A percentile compares a stretch with the other conserved stretches of the same genome.
phyloP scores from a whole-genome alignment of 148 eudicot species.

The Dysphania ambrosioides region DNA sequence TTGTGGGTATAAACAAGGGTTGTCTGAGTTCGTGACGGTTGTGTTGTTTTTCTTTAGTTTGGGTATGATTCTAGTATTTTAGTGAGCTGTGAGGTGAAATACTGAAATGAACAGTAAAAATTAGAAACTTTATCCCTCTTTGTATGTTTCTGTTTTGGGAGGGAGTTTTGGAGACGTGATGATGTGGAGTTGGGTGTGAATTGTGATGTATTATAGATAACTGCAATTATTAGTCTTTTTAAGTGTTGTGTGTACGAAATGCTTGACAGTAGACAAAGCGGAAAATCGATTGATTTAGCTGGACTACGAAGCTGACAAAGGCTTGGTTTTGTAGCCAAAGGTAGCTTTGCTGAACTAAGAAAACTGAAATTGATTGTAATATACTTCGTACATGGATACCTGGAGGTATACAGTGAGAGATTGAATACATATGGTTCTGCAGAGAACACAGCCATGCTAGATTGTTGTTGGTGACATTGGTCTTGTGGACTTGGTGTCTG shows the following conservation, averaged over 20 bases:
- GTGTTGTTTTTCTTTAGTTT: no score
- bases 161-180: not conserved
- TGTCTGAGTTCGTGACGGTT: not conserved
- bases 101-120: no score
- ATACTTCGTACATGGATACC: not conserved
- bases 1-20: not conserved
- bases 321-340: not conserved
- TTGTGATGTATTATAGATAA: not conserved
- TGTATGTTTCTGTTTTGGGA: not conserved
- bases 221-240: not conserved
- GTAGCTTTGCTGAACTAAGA: not conserved
- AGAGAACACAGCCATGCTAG: no score
- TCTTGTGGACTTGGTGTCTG: not conserved
- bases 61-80: not conserved
- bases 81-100: not conserved
- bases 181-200: slow-evolving; percentile 1
- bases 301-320: not conserved
- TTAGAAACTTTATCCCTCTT: not conserved
- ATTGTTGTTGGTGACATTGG: not conserved
- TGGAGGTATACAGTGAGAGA: not conserved
- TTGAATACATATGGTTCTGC: not conserved
- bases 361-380: not conserved
- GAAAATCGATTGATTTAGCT: not conserved
- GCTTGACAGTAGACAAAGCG: no score
- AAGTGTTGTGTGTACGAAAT: not conserved